Evolutionary conservation across 2,329 filamentous ascomycete genomes (phyloP).

Genomic region (Stemphylium beticola): DNA sequence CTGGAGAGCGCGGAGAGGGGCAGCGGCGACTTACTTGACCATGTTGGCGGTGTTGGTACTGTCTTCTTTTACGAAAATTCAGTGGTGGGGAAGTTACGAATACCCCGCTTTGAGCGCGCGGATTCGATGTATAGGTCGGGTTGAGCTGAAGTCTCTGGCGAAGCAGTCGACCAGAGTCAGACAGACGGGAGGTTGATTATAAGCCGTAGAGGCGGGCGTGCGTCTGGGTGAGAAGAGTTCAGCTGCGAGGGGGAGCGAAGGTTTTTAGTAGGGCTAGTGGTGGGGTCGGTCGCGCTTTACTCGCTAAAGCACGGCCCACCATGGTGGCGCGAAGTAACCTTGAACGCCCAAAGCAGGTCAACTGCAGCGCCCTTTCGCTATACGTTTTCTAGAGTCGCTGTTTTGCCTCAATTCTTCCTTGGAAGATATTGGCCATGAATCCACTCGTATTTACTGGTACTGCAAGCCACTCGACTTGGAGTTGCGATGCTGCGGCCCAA

Average conservation of each 20-base stretch:
- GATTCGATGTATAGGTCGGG: slow-evolving; percentile 27
- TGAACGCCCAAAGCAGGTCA: slow-evolving; percentile 9
- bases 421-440: background rate
- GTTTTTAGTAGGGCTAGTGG: slow-evolving; percentile 23
- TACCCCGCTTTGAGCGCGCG: slow-evolving; percentile 46
- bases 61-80: slow-evolving; percentile 46
- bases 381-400: background rate
- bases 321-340: slow-evolving; percentile 20
- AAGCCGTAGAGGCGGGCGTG: slow-evolving; percentile 32
- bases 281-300: slow-evolving; percentile 24
- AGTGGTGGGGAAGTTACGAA: slow-evolving; percentile 37
- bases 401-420: background rate
- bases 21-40: slow-evolving; percentile 86
- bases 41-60: slow-evolving; percentile 83
- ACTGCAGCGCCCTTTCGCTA: slow-evolving; percentile 20
- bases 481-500: slow-evolving; percentile 16
- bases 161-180: slow-evolving; percentile 41
- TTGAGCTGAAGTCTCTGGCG: slow-evolving; percentile 42
- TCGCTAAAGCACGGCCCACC: slow-evolving; percentile 21
- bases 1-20: background rate
- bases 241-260: slow-evolving; percentile 21
- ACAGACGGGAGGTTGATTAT: slow-evolving; percentile 28
- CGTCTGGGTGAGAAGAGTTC: slow-evolving; percentile 21
- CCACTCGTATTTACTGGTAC: background rate
- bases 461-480: slow-evolving; percentile 1